Base-by-base conservation (phyloP, 441 rosid genomes). In the Mallotus japonicus region DNA sequence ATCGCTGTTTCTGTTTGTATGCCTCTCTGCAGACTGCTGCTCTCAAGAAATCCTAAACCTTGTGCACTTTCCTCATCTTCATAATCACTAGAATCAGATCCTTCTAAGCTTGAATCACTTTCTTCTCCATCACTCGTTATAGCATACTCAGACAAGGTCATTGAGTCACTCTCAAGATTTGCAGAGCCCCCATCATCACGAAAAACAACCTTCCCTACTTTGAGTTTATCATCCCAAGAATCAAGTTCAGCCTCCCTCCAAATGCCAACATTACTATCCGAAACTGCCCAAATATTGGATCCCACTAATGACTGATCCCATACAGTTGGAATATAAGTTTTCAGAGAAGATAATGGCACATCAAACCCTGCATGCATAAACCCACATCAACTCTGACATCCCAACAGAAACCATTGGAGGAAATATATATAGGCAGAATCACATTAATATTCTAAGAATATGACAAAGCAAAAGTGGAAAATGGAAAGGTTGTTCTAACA, bases 161-260 rank as follows among this genome's bases (percentile, higher is more conserved):
- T 80, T 72, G 85, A 78, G 71, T 85, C 93, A 72, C 84, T 59
- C 53, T 87, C 93, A 71, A 89, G 84, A 80, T 83, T 85, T 28
- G 85, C 79, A 42, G 86, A 86, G 75, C 85, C 87, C 77, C 97
- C 95, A 77, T 87, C 85, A 73, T 87, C 91, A 64, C 83, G 80
- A 77, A 92, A 95, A 80, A 93, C 90, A 76, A 95, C 93, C 70
- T 84, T 73, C 32, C 96, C 99, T 60, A 79, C 74, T 79, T 80
- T 73, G 49, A 62, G 74, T 73, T 87, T 85, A 80, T 88, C 88
- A 76, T 95, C 90, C 99, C 97, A 95, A 55, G 96, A 90, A 79
- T 87, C 93, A 72, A 95, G 97, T 77, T 95, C 98, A 73, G 96
- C 98, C 81, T 85, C 78, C 86, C 85, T 89, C 97, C 97, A 95